These are phyloP conservation scores for Aspergillus quadricinctus DNA, from an alignment of 2,329 filamentous ascomycete species.

Conservation along the genomic window DNA sequence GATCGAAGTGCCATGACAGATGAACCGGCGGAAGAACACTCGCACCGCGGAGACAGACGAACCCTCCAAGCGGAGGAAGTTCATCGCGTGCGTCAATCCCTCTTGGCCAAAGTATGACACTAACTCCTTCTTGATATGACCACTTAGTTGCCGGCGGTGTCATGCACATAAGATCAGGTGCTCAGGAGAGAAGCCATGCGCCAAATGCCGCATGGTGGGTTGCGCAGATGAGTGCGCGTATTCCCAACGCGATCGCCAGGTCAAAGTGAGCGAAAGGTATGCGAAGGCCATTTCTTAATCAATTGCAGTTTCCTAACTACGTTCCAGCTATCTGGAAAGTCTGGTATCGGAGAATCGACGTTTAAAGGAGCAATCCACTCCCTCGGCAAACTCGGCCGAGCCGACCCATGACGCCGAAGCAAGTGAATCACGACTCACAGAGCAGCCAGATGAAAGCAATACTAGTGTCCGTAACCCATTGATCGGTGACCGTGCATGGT, in stretches of 20 bases:
- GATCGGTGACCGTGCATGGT: slow-evolving; percentile 35
- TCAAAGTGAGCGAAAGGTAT: slow-evolving; percentile 38
- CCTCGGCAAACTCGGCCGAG: slow-evolving; percentile 24
- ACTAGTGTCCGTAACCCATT: slow-evolving; percentile 31
- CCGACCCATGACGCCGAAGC: slow-evolving; percentile 12
- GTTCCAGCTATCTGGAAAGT: slow-evolving; percentile 30
- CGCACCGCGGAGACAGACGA: slow-evolving; percentile 1
- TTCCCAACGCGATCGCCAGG: slow-evolving; percentile 39
- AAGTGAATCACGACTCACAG: slow-evolving; percentile 15
- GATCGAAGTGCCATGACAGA: not conserved
- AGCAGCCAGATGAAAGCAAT: slow-evolving; percentile 22
- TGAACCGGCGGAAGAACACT: not conserved
- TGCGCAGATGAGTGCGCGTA: slow-evolving; percentile 38
- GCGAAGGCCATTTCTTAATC: not conserved
- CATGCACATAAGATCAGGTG: slow-evolving; percentile 47
- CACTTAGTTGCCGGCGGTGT: slow-evolving; percentile 38
- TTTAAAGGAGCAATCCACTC: slow-evolving; percentile 26
- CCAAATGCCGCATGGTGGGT: slow-evolving; percentile 36
- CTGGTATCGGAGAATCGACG: slow-evolving; percentile 31
- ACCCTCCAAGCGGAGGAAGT: slow-evolving; percentile 23
- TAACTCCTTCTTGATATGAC: not conserved
- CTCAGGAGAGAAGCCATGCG: slow-evolving; percentile 43
- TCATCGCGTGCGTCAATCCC: slow-evolving; percentile 25
- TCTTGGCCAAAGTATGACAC: not conserved
- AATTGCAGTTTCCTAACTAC: not conserved